These are phyloP conservation scores for Verticillium nubilum DNA, from an alignment of 2,329 filamentous ascomycete species.

Conservation along the genomic window DNA sequence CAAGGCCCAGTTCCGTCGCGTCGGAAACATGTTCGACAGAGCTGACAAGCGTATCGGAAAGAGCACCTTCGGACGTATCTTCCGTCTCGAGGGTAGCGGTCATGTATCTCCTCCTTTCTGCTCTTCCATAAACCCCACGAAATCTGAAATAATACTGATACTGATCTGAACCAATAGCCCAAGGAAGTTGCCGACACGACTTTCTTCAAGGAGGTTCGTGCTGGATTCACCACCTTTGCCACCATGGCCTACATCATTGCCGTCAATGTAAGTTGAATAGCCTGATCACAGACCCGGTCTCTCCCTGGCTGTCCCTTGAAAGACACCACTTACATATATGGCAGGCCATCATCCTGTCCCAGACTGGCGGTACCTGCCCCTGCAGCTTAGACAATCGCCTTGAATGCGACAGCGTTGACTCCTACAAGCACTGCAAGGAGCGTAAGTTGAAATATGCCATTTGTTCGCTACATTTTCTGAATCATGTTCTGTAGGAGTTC, in stretches of 20 bases:
- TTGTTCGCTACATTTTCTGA: not conserved
- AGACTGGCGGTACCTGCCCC: conserved; percentile 72
- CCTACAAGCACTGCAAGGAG: conserved; percentile 41
- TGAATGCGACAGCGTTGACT: conserved; percentile 42
- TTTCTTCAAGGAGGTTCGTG: conserved; percentile 74
- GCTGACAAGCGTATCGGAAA: conserved; percentile 29
- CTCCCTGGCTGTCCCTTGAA: not conserved
- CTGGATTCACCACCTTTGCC: conserved; percentile 73
- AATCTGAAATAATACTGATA: not conserved
- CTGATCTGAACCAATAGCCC: conserved; percentile 36
- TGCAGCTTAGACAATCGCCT: conserved; percentile 44
- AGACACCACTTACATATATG: not conserved
- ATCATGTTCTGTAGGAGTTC: conserved; percentile 41
- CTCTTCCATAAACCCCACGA: not conserved
- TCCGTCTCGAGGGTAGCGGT: conserved; percentile 61
- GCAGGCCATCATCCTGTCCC: conserved; percentile 65
- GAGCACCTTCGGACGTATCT: conserved; percentile 52
- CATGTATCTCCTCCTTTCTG: conserved; percentile 46
- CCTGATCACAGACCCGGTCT: not conserved
- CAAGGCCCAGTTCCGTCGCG: conserved; percentile 21
- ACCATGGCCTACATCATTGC: conserved; percentile 85
- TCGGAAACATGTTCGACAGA: conserved; percentile 29
- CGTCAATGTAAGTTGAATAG: conserved; percentile 46
- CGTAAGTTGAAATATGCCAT: conserved; percentile 20
- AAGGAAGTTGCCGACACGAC: conserved; percentile 62